Percentiles rank a stretch among this genome's conserved stretches.
Evolutionary conservation across 2,329 filamentous ascomycete species (phyloP).

Genomic region (Diplodia sapinea): DNA sequence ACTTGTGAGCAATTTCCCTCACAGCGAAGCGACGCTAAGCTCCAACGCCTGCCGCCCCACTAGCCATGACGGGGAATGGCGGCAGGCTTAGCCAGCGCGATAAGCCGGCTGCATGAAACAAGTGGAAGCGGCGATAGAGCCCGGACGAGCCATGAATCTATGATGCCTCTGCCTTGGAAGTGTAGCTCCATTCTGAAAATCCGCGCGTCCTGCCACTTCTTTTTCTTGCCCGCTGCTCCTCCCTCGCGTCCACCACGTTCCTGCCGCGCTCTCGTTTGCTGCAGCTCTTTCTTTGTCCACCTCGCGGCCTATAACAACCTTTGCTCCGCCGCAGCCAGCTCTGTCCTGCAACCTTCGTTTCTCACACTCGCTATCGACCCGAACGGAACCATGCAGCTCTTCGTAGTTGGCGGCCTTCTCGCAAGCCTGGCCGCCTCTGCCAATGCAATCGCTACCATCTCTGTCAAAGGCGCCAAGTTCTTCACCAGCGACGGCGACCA

Average conservation of each 20-base stretch:
- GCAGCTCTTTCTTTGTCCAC: constrained; percentile 6
- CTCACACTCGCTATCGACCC: background rate
- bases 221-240: constrained; percentile 16
- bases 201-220: constrained; percentile 18
- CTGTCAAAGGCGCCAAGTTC: constrained; percentile 78
- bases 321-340: background rate
- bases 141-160: background rate
- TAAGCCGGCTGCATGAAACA: constrained; percentile 12
- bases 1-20: background rate
- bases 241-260: constrained; percentile 2
- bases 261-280: background rate
- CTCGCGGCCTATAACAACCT: background rate
- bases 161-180: constrained; percentile 21
- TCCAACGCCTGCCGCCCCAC: constrained; percentile 1
- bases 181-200: constrained; percentile 7
- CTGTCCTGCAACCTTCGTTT: constrained; percentile 8
- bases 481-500: constrained; percentile 81
- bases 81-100: constrained; percentile 14
- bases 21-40: background rate
- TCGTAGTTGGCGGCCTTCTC: constrained; percentile 34
- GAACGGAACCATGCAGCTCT: background rate
- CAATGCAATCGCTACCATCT: constrained; percentile 61
- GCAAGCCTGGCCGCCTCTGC: constrained; percentile 43
- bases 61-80: background rate
- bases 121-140: constrained; percentile 21